Base-by-base conservation (phyloP, 164 flowering plant genomes). In the Stephania cephalantha region DNA sequence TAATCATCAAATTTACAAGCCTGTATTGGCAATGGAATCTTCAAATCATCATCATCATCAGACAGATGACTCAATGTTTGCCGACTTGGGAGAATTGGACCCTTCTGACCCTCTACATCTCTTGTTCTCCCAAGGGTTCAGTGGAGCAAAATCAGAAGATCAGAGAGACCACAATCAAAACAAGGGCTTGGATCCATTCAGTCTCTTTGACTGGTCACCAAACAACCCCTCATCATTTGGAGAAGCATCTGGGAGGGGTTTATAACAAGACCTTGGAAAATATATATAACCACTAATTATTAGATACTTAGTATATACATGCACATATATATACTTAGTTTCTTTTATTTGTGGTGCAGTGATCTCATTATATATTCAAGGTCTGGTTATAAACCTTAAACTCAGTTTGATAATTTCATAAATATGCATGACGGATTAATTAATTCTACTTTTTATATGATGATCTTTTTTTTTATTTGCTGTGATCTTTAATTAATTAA, bases 31-130 rank as follows among this genome's bases (percentile, higher is more conserved):
- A 53, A 53, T 12, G 55, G 55, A 18, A 61, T 61, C 84, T 80
- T 79, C 83, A 0, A 80, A 15, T 75, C 81, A 0, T 64, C 42
- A 0, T 64, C 42, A 74, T 30, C 82, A 75, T 42, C 83, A 79
- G 3, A 17, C 82, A 9, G 88, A 87, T 12, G 92, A 89, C 11
- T 48, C 0, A 50, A 84, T 89, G 81, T 90, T 89, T 76, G 88
- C 91, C 1, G 92, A 88, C 20, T 79, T 92, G 76, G 93, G 81
- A 53, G 93, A 88, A 76, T 76, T 92, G 45, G 93, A 87, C 44
- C 81, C 83, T 50, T 3, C 11, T 10, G 89, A 90, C 79, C 93
- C 93, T 30, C 74, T 91, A 44, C 78, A 79, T 31, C 84, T 88
- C n/a, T 81, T 89, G 81, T 83, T 89, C 73, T 68, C 78, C 4